Evolutionary conservation across 202 grass and related monocot genomes (phyloP), one percentile per base, ranked within the genome.

Genomic region (Bolboschoenoplectus hybrid): DNA sequence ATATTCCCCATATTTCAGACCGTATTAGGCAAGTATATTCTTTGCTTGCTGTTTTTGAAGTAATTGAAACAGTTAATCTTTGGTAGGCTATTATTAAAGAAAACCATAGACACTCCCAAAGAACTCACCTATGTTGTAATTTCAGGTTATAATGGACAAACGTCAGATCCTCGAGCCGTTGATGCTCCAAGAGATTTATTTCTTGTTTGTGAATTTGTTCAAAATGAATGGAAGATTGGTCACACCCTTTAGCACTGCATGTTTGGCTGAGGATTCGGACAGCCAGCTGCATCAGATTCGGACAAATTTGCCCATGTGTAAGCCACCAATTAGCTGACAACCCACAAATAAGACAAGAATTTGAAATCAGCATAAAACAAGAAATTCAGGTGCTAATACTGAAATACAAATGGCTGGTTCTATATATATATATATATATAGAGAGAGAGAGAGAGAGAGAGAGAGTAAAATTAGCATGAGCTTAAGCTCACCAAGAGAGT

Each of bases 271-370:
- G 95, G 81, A 97, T 92, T 12, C 90, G 91, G 26, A 93, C 76
- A 19, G 93, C 91, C 64, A 95, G 57, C 76, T 90, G 90, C 82
- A 88, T 93, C 81, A 98, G 84, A 88, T 93, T 92, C 68, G 91
- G 91, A 86, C 95, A 98, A 86, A 90, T 85, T 70, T 89, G 89
- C 74, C 95, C 95, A 83, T 97, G 93, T 3, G 88, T 97, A 58
- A 91, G 91, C 95, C 93, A 98, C 95, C 95, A 98, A 61, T 95
- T 93, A 91, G 95, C 95, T 98, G 77, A 95, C 34, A 66, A 86
- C 35, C 41, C 60, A 72, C 87, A 82, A 55, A 72, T 85, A 85
- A 77, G 6, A 77, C 5, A 53, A 75, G 85, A 61, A 74, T 49
- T 44, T 32, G 17, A 51, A 47, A 49, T 75, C 44, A 72, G 47